phyloP scores from a whole-genome alignment of 306 rosid genomes.

The Trifolium dubium region DNA sequence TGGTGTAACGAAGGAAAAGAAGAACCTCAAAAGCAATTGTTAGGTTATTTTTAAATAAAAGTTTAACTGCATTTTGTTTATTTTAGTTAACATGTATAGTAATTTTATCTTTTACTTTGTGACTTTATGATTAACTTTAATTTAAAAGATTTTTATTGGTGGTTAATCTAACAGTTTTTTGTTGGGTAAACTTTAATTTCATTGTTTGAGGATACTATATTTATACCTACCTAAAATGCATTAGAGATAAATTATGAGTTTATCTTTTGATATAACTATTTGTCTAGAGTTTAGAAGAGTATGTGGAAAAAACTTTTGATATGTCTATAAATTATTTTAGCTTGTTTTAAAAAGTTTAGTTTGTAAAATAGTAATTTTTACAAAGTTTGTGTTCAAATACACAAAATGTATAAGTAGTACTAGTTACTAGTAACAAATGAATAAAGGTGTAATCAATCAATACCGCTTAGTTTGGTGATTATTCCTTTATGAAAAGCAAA shows the following conservation, averaged over 20 bases:
- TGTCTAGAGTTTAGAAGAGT: too few relatives aligned
- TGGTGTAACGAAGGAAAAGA: not conserved
- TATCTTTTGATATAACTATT: too few relatives aligned
- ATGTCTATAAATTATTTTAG: too few relatives aligned
- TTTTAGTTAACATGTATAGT: too few relatives aligned
- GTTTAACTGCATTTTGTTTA: not conserved
- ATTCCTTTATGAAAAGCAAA: constrained; percentile 36
- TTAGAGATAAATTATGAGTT: too few relatives aligned
- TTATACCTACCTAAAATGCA: too few relatives aligned
- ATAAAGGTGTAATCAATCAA: constrained; percentile 41
- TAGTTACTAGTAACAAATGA: not conserved
- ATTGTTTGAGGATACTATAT: too few relatives aligned
- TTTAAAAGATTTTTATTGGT: not conserved
- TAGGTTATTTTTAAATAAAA: not conserved
- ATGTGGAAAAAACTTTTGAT: too few relatives aligned
- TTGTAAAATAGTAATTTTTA: too few relatives aligned
- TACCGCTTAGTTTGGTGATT: constrained; percentile 15
- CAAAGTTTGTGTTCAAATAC: too few relatives aligned
- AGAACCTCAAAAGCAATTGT: constrained; percentile 7
- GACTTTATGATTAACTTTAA: not conserved
- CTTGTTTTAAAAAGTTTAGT: too few relatives aligned
- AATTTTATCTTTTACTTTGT: not conserved
- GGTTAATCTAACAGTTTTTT: not conserved
- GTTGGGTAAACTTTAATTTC: too few relatives aligned
- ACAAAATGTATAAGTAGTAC: not conserved